Conservation (phyloP, 768 basidiomycete genomes). For the Lentinula boryana region DNA sequence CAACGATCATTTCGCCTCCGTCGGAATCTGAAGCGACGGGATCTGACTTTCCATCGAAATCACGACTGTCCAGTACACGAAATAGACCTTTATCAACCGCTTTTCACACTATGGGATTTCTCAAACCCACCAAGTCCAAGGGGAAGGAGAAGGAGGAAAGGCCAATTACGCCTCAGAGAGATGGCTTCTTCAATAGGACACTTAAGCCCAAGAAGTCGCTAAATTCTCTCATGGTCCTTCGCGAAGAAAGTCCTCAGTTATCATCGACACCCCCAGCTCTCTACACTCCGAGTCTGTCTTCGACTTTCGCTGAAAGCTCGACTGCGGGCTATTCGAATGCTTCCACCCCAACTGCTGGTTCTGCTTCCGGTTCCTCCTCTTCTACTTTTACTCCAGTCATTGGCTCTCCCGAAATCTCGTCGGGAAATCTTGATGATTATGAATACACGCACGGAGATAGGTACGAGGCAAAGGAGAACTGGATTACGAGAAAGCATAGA, state of each 20-base stretch:
- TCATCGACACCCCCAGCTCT: conserved; percentile 6
- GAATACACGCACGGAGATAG: conserved; percentile 10
- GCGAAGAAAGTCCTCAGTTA: conserved; percentile 6
- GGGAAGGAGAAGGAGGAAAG: conserved; percentile 22
- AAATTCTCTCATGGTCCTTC: conserved; percentile 23
- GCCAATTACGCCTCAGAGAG: not conserved
- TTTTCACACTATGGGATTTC: conserved; percentile 28
- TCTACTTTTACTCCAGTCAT: not conserved
- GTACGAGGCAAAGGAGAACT: conserved; percentile 23
- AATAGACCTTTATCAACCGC: conserved; percentile 19
- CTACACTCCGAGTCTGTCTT: not conserved
- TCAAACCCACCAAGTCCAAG: conserved; percentile 23
- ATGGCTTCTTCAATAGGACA: not conserved
- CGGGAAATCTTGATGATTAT: conserved; percentile 15
- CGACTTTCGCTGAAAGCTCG: not conserved
- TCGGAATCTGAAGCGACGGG: conserved; percentile 3
- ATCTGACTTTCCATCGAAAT: conserved; percentile 5
- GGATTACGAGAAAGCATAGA: conserved; percentile 29
- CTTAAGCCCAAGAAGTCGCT: conserved; percentile 34
- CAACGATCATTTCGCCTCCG: conserved; percentile 22
- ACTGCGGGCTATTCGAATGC: not conserved
- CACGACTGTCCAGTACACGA: conserved; percentile 21
- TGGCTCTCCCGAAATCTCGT: not conserved
- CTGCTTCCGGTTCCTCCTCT: not conserved
- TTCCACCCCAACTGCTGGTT: not conserved